These are phyloP conservation scores for Pezicula neosporulosa DNA, from an alignment of 2,329 filamentous ascomycete genomes.

Conservation along the genomic window DNA sequence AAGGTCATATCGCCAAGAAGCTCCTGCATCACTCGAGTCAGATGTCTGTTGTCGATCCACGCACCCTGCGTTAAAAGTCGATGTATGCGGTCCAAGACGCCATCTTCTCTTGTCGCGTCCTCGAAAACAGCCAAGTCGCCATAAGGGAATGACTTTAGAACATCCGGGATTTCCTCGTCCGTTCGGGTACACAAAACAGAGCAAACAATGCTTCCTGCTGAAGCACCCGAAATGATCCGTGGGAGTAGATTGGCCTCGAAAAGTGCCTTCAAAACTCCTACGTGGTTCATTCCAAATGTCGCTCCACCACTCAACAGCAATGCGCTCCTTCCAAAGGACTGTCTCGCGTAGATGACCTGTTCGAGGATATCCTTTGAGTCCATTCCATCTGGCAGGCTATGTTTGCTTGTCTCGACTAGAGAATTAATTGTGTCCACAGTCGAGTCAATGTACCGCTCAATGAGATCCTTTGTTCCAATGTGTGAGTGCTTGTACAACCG, in stretches of 20 bases:
- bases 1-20: slow-evolving; percentile 90
- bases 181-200: slow-evolving; percentile 61
- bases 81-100: slow-evolving; percentile 64
- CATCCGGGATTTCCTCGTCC: slow-evolving; percentile 57
- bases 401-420: slow-evolving; percentile 59
- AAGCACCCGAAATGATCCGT: slow-evolving; percentile 65
- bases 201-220: slow-evolving; percentile 67
- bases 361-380: slow-evolving; percentile 53
- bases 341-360: slow-evolving; percentile 55
- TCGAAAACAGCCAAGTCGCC: slow-evolving; percentile 64
- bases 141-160: slow-evolving; percentile 56
- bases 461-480: slow-evolving; percentile 80
- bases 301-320: slow-evolving; percentile 66
- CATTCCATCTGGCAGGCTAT: slow-evolving; percentile 46
- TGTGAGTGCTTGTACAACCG: slow-evolving; percentile 81
- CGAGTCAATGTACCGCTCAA: slow-evolving; percentile 83
- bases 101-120: slow-evolving; percentile 53
- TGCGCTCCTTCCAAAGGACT: slow-evolving; percentile 64
- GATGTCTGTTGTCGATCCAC: slow-evolving; percentile 79
- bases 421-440: slow-evolving; percentile 70
- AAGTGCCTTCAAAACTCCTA: slow-evolving; percentile 66
- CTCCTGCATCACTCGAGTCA: slow-evolving; percentile 76
- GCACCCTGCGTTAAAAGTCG: slow-evolving; percentile 77
- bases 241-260: slow-evolving; percentile 61
- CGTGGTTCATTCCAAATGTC: slow-evolving; percentile 70